Base-by-base conservation (phyloP, 441 rosid species). In the Populus hybrid region DNA sequence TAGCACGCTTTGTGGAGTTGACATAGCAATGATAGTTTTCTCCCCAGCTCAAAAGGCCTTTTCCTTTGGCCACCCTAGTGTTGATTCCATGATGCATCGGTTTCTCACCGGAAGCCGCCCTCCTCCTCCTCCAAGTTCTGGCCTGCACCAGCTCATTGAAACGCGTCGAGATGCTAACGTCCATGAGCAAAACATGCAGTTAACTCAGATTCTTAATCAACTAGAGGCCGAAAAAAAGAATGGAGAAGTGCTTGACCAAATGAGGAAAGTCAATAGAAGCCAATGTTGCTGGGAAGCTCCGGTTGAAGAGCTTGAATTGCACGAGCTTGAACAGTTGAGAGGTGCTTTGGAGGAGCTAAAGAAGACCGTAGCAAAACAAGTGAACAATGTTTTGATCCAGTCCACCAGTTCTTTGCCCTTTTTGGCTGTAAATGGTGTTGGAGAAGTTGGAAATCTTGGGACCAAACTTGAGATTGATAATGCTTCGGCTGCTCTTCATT, bases 21-120 rank as follows among this genome's bases (percentile, higher is more conserved):
- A 69, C 10, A 35, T 69, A 6, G 71, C 50, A 32, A 3, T 69
- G 5, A 32, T 32, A 19, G 71, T 69, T 69, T 69, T 69, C 71
- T 69, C 71, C 50, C 71, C 50, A 3, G 71, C 71, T 4, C 35
- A 69, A 9, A 69, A 69, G 71, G 42, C 71, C 19, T 69, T 69
- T 5, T 69, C 71, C 8, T 69, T 69, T 35, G 71, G 71, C 42
- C 71, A 69, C 9, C 71, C 71, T 0, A 10, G 6, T 69, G 71
- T 69, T 35, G 50, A 69, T 32, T 69, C 71, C 26, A 18, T 69
- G 5, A 32, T 35, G 24, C 24, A n/a, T 7, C 40, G 50, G 42
- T 69, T 69, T 32, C 42, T 69, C 11, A 9, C 40, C 12, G 24
- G 42, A 32, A 32, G n/a, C 50, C 71, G 3, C 2, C 32, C 32